Evolutionary conservation across 192 early-diverging fungal species (phyloP).

Genomic region (Podila epigama): DNA sequence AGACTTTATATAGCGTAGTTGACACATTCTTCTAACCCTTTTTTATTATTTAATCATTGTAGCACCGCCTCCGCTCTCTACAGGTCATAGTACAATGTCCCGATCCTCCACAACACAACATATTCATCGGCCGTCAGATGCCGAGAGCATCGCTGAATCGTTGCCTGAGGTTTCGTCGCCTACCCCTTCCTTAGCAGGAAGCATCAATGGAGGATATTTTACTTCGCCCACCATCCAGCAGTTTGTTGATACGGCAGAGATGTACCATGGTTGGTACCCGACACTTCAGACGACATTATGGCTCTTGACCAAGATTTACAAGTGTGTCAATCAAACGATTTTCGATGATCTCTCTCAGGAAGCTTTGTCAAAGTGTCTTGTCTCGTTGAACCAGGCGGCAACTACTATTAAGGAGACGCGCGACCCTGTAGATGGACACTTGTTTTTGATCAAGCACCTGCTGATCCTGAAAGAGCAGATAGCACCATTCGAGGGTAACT

Average conservation of each 20-base stretch:
- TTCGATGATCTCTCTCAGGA: slow-evolving; percentile 91
- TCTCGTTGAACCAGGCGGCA: slow-evolving; percentile 53
- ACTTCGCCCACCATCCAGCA: slow-evolving; percentile 35
- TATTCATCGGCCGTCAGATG: slow-evolving; percentile 22
- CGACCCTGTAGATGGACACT: slow-evolving; percentile 72
- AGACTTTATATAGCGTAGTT: neutral
- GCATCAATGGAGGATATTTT: slow-evolving; percentile 31
- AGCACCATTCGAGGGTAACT: slow-evolving; percentile 75
- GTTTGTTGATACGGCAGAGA: slow-evolving; percentile 39
- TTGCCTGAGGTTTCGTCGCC: slow-evolving; percentile 42
- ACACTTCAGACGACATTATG: slow-evolving; percentile 83
- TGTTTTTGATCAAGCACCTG: slow-evolving; percentile 90
- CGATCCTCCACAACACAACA: slow-evolving; percentile 20
- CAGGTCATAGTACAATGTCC: neutral
- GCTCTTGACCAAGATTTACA: slow-evolving; percentile 82
- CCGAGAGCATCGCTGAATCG: slow-evolving; percentile 39
- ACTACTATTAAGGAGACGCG: slow-evolving; percentile 27
- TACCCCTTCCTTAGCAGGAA: slow-evolving; percentile 41
- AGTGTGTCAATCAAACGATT: slow-evolving; percentile 70
- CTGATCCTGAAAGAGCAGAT: slow-evolving; percentile 85
- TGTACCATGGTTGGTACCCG: slow-evolving; percentile 77
- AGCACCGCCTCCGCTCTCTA: slow-evolving; percentile 19
- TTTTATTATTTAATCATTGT: neutral
- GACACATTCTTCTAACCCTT: neutral
- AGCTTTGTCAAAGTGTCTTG: slow-evolving; percentile 73